Evolutionary conservation across 78 protist species (phyloP), one percentile per base, ranked within the genome.

Genomic region (Pigoraptor vietnamica): DNA sequence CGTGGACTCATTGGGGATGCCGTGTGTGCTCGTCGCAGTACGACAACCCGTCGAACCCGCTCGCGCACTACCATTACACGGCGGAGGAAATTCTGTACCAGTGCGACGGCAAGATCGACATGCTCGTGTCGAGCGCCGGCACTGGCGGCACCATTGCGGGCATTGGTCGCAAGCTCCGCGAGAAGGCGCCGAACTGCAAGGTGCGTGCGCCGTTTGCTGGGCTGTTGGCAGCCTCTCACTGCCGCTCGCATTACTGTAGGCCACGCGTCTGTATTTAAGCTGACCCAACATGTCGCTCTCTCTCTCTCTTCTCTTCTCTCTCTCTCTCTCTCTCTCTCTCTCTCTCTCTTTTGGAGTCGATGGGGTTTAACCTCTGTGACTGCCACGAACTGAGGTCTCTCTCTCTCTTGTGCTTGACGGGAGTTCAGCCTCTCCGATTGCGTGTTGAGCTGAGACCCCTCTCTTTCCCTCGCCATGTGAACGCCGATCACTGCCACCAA

Each of bases 61-160:
- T 93, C 6, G 95, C 97, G 14, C 99, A 98, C 90, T 96, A 97
- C 94, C 96, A 97, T n/a, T 93, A 93, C 37, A 98, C 99, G 29
- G 99, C 98, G 0, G 97, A 89, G 90, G 99, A 98, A 91, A 88
- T 98, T 81, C n/a, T 93, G 37, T 90, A 39, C n/a, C 96, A 95
- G 93, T 81, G 91, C 55, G 98, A 91, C 23, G 97, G 97, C 88
- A 96, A 96, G 81, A 39, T 95, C n/a, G 96, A 96, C 36, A 88
- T 92, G 93, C 10, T 98, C 67, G 99, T 98, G 25, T 86, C 95
- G 29, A 97, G 98, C 0, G 98, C 97, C 1, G 99, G 99, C 33
- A 98, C 99, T 2, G 99, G 99, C 25, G 99, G 99, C 81, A 98
- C 99, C 39, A 90, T 98, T 90, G 92, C 97, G 0, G 99, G 99